phyloP scores from a whole-genome alignment of 1,139 yeast species.

The Schwanniomyces etchellsii region DNA sequence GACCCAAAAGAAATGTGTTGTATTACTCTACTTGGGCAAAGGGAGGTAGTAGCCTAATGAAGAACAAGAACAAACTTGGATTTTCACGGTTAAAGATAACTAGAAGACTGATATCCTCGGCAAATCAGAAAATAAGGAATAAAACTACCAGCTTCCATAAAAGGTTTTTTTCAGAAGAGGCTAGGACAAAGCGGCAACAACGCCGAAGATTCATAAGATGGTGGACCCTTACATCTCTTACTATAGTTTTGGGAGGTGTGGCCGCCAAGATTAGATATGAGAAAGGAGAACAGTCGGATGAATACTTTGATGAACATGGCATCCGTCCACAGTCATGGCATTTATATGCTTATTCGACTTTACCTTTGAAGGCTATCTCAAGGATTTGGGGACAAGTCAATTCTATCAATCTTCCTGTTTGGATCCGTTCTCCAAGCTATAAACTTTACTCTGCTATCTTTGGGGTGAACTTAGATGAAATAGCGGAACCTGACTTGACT shows the following conservation, averaged over 20 bases:
- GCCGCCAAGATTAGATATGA: slow-evolving; percentile 48
- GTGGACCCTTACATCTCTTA: slow-evolving; percentile 65
- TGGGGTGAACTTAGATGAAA: slow-evolving; percentile 87
- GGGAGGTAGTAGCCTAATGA: slow-evolving; percentile 13
- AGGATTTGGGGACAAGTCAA: slow-evolving; percentile 94
- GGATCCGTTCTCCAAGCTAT: slow-evolving; percentile 84
- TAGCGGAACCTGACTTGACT: slow-evolving; percentile 74
- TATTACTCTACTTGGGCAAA: slow-evolving; percentile 46
- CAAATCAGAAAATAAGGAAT: slow-evolving; percentile 30
- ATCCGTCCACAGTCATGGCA: slow-evolving; percentile 77
- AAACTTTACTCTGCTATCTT: slow-evolving; percentile 71
- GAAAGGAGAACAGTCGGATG: slow-evolving; percentile 26
- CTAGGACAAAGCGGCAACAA: slow-evolving; percentile 38
- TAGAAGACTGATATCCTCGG: slow-evolving; percentile 32
- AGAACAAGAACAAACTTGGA: slow-evolving; percentile 14
- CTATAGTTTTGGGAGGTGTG: slow-evolving; percentile 61
- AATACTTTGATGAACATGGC: slow-evolving; percentile 33
- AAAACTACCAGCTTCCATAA: slow-evolving; percentile 34
- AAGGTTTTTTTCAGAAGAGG: slow-evolving; percentile 41
- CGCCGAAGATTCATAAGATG: slow-evolving; percentile 53
- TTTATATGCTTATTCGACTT: slow-evolving; percentile 79
- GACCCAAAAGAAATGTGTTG: slow-evolving; percentile 56
- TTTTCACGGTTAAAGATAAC: slow-evolving; percentile 24
- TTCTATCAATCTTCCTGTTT: slow-evolving; percentile 74
- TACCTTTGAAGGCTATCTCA: slow-evolving; percentile 88